Conservation (phyloP, 177 flowering plant genomes). For the Vitis hybrid region DNA sequence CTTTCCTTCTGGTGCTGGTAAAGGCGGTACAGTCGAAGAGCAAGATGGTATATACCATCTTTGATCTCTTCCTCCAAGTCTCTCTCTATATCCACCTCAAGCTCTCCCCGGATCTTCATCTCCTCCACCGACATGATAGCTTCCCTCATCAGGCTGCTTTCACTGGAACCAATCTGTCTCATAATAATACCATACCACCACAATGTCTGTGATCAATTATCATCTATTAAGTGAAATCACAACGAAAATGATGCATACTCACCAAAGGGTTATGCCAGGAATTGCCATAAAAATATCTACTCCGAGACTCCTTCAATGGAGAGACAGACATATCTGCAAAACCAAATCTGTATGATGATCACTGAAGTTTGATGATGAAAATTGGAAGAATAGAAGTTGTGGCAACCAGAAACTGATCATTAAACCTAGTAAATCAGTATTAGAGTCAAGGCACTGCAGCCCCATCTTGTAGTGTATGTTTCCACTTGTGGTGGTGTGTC, state of each 20-base stretch:
- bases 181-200: no score
- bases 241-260: neutral
- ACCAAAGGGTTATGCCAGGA: neutral
- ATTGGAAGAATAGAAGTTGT: neutral
- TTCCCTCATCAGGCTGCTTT: neutral
- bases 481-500: neutral
- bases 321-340: constrained; percentile 19
- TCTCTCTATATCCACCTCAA: constrained; percentile 57
- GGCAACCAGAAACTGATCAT: neutral
- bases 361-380: neutral
- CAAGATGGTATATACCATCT: constrained; percentile 57
- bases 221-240: neutral
- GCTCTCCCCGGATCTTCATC: constrained; percentile 47
- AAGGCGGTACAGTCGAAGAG: constrained; percentile 51
- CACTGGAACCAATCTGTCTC: neutral
- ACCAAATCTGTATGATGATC: neutral
- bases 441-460: constrained; percentile 10
- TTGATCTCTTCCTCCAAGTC: constrained; percentile 75
- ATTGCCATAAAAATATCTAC: neutral
- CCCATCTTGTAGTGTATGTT: constrained; percentile 10
- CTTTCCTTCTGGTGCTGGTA: constrained; percentile 51
- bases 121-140: constrained; percentile 44
- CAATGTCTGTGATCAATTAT: neutral
- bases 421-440: constrained; percentile 23
- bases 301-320: no score